Evolutionary conservation across 1,284 basidiomycete species (phyloP).

Genomic region (Malassezia dermatis): DNA sequence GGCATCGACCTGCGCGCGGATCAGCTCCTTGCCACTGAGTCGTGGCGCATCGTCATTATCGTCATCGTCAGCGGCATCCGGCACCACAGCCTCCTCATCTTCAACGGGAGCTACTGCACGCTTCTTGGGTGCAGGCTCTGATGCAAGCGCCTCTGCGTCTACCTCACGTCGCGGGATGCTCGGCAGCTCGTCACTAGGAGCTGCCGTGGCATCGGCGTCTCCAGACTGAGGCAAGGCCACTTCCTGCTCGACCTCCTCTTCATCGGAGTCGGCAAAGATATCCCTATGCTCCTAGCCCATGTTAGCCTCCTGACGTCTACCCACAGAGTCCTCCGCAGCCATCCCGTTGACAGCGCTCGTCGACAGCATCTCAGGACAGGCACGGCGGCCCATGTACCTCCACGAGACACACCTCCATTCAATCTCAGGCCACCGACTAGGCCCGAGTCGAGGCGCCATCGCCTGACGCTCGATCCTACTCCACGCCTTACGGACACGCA

Average conservation of each 20-base stretch:
- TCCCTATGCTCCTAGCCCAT: conserved; percentile 11
- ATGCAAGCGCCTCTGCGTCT: neutral
- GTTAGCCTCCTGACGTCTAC: neutral
- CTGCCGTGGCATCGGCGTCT: neutral
- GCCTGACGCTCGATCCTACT: neutral
- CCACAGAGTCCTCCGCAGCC: neutral
- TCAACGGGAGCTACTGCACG: neutral
- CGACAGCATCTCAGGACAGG: neutral
- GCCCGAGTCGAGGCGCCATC: neutral
- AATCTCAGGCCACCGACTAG: neutral
- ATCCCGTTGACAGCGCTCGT: neutral
- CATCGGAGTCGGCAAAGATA: conserved; percentile 18
- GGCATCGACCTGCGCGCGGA: conserved; percentile 54
- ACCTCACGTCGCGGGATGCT: conserved; percentile 13
- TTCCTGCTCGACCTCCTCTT: conserved; percentile 6
- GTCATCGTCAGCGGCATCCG: neutral
- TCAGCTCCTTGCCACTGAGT: neutral
- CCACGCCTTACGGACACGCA: neutral
- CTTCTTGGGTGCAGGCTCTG: conserved; percentile 7
- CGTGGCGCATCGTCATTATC: conserved; percentile 1
- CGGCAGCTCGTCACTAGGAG: neutral
- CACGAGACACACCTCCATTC: neutral
- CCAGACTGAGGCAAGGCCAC: neutral
- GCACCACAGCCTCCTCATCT: neutral
- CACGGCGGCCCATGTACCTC: neutral